These are phyloP conservation scores for Asclepias syriaca DNA, from an alignment of 257 asterid genomes.

Conservation along the genomic window DNA sequence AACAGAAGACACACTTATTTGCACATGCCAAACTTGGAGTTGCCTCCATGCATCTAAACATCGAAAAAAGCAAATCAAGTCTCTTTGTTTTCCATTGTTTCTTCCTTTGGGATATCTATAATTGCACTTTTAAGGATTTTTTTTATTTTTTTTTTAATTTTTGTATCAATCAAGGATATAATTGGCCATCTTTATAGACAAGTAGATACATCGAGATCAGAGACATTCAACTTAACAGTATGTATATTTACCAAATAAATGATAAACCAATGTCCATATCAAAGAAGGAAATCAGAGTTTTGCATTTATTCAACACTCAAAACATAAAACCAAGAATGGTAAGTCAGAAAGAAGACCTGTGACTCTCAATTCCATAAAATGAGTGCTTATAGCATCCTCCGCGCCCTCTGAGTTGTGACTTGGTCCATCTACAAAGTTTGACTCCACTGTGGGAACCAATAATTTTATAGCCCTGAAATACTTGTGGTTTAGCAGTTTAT, in stretches of 20 bases:
- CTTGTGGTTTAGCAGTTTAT: background rate
- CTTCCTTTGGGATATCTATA: background rate
- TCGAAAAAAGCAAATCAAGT: background rate
- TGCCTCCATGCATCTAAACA: conserved; percentile 94
- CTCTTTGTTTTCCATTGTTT: background rate
- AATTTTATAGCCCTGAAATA: conserved; percentile 80
- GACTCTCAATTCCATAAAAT: conserved; percentile 92
- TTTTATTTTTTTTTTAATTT: no score
- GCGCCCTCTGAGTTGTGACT: conserved; percentile 96
- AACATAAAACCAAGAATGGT: conserved; percentile 13
- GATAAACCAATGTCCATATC: background rate
- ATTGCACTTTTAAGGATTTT: background rate
- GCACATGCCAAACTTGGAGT: conserved; percentile 99
- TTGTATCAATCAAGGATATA: background rate
- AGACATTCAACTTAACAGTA: background rate
- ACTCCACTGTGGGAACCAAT: conserved; percentile 99
- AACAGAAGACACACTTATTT: conserved; percentile 94
- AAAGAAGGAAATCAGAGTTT: background rate
- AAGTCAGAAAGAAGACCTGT: conserved; percentile 54
- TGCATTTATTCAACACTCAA: conserved; percentile 5
- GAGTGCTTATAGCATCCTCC: conserved; percentile 99
- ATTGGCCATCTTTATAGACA: background rate
- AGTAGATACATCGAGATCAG: conserved; percentile 2
- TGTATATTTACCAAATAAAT: background rate
- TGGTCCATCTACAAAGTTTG: conserved; percentile 97